A percentile compares a stretch with the other conserved stretches of the same genome.
Evolutionary conservation across 306 rosid species (phyloP).

Genomic region (Amphicarpaea edgeworthii): DNA sequence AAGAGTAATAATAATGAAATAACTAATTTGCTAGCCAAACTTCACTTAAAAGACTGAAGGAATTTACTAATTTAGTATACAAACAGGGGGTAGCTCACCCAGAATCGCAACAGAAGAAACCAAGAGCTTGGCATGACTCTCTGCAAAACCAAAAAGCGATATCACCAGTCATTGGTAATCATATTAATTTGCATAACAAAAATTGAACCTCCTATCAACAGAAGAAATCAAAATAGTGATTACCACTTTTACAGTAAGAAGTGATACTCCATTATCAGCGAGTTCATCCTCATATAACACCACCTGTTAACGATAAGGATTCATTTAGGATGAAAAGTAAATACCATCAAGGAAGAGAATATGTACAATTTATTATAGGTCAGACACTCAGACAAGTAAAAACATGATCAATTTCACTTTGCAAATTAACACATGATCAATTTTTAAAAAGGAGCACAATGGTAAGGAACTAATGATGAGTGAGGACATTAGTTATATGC

Average conservation of each 20-base stretch:
- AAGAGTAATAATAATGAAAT: slow-evolving; percentile 18
- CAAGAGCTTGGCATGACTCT: slow-evolving; percentile 97
- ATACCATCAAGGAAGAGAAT: slow-evolving; percentile 40
- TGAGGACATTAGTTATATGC: slow-evolving; percentile 6
- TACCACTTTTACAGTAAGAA: slow-evolving; percentile 98
- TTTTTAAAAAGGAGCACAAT: neutral
- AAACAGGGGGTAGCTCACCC: slow-evolving; percentile 72
- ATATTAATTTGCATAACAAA: slow-evolving; percentile 30
- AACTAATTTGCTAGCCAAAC: neutral
- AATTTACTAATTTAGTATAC: slow-evolving; percentile 15
- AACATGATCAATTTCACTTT: slow-evolving; percentile 14
- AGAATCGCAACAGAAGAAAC: slow-evolving; percentile 94
- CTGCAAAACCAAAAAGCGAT: slow-evolving; percentile 59
- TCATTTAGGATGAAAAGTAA: slow-evolving; percentile 38
- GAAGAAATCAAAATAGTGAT: slow-evolving; percentile 43
- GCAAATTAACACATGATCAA: neutral
- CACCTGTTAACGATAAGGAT: slow-evolving; percentile 67
- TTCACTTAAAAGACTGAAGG: slow-evolving; percentile 23
- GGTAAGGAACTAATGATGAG: slow-evolving; percentile 10
- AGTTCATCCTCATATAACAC: slow-evolving; percentile 95
- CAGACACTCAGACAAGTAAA: slow-evolving; percentile 29
- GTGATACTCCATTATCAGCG: slow-evolving; percentile 94
- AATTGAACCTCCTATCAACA: neutral
- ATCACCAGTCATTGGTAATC: slow-evolving; percentile 45
- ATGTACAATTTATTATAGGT: slow-evolving; percentile 26